phyloP scores from a whole-genome alignment of 2,329 filamentous ascomycete genomes.

The Diaporthe longicolla region DNA sequence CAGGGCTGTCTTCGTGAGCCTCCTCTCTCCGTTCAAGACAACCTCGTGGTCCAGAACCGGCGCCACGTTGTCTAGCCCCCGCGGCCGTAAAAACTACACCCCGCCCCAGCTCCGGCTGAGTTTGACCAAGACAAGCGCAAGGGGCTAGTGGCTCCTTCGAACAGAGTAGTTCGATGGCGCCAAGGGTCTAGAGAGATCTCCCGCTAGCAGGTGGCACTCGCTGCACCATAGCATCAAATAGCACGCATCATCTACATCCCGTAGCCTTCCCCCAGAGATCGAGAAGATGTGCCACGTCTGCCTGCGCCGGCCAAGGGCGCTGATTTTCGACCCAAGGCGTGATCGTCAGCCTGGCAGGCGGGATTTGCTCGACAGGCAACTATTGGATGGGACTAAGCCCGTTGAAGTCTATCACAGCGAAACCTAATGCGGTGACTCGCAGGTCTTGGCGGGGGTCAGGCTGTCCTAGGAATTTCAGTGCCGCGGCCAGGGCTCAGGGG shows the following conservation, averaged over 20 bases:
- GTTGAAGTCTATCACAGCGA: constrained; percentile 27
- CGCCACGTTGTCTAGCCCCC: constrained; percentile 15
- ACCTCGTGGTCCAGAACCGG: constrained; percentile 15
- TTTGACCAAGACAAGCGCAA: constrained; percentile 25
- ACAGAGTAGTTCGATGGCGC: constrained; percentile 11
- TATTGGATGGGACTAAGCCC: constrained; percentile 26
- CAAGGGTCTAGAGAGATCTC: constrained; percentile 17
- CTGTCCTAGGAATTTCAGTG: constrained; percentile 13
- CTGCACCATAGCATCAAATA: not conserved
- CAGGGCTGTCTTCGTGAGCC: not conserved
- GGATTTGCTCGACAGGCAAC: not conserved
- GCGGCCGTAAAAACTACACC: constrained; percentile 20
- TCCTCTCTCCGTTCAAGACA: not conserved
- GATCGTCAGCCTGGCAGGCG: constrained; percentile 24
- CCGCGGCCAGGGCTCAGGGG: constrained; percentile 21
- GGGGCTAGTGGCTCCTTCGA: constrained; percentile 15
- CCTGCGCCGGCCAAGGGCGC: constrained; percentile 6
- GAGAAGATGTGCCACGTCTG: not conserved
- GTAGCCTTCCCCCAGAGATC: not conserved
- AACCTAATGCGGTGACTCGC: constrained; percentile 27
- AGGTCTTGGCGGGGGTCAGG: constrained; percentile 14
- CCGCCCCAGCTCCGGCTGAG: constrained; percentile 26
- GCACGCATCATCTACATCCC: constrained; percentile 3
- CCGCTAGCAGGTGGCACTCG: not conserved
- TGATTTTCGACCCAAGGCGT: constrained; percentile 15